phyloP scores from a whole-genome alignment of 345 rosid genomes.

The Corymbia maculata region DNA sequence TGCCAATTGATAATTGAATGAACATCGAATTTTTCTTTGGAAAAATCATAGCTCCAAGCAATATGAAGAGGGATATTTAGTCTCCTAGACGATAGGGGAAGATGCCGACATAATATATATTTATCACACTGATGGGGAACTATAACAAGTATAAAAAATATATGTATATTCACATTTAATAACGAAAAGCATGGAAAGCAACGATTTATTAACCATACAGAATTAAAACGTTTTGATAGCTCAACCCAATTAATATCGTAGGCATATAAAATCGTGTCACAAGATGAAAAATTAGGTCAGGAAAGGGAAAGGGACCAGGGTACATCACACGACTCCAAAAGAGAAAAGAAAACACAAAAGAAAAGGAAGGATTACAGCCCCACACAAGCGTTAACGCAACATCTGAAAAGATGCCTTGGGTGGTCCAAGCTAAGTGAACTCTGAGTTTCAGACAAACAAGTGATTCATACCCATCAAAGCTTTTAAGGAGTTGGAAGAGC shows the following conservation, averaged over 20 bases:
- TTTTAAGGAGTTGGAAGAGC: conserved; percentile 6
- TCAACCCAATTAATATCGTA: neutral
- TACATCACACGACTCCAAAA: neutral
- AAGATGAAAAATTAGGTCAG: neutral
- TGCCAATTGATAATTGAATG: neutral
- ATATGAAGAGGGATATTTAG: neutral
- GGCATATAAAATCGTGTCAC: neutral
- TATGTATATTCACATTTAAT: neutral
- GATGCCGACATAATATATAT: neutral
- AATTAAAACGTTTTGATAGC: neutral
- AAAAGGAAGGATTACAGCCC: neutral
- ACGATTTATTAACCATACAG: neutral
- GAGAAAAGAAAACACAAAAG: neutral
- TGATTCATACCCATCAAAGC: conserved; percentile 23
- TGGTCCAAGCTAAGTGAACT: conserved; percentile 29
- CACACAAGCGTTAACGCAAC: conserved; percentile 25
- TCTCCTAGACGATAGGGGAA: neutral
- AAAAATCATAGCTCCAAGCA: neutral
- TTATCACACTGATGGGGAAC: neutral
- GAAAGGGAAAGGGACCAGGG: neutral
- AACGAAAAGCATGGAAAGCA: neutral
- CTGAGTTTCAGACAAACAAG: conserved; percentile 24
- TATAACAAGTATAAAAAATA: neutral
- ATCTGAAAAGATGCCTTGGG: conserved; percentile 34
- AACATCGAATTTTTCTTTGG: neutral